These are phyloP conservation scores for Thozetella sp. DNA, from an alignment of 495 filamentous ascomycete genomes.

Conservation along the genomic window DNA sequence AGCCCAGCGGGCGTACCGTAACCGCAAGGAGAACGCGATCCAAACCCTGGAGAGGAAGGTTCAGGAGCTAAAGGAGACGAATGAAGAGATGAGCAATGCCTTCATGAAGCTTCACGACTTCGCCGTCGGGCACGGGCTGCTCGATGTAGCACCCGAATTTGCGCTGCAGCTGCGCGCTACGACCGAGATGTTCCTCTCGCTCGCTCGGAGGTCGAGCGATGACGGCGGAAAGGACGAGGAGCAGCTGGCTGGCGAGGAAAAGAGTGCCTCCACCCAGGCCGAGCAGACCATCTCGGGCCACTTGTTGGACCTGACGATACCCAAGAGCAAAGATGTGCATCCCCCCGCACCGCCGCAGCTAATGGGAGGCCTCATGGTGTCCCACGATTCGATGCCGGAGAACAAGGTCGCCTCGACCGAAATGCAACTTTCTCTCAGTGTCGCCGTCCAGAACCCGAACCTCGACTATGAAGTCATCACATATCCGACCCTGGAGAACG, in stretches of 20 bases:
- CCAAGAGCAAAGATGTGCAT: too few relatives aligned
- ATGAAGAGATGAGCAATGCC: constrained; percentile 73
- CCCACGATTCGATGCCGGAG: constrained; percentile 21
- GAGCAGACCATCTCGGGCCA: not conserved
- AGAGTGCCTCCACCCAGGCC: not conserved
- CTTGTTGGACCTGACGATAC: not conserved
- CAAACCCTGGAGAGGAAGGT: constrained; percentile 70
- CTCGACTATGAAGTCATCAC: constrained; percentile 31
- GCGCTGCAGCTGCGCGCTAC: constrained; percentile 43
- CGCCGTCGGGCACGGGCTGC: constrained; percentile 46
- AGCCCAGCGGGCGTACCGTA: constrained; percentile 82
- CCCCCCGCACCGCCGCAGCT: constrained; percentile 7
- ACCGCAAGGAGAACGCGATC: constrained; percentile 82
- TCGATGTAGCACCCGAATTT: constrained; percentile 53
- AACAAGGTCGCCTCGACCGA: constrained; percentile 5
- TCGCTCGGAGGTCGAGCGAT: constrained; percentile 36
- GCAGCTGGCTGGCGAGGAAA: constrained; percentile 3
- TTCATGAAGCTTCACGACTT: constrained; percentile 73
- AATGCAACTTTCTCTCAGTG: not conserved
- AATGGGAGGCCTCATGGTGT: constrained; percentile 22
- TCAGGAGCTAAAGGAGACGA: constrained; percentile 61
- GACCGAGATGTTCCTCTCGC: constrained; percentile 43
- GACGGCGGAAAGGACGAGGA: constrained; percentile 31
- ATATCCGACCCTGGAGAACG: constrained; percentile 32
- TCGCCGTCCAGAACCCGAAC: not conserved